Percentiles rank a stretch among this genome's conserved stretches.
Evolutionary conservation across 768 basidiomycete genomes (phyloP).

Genomic region (Naganishia onofrii): DNA sequence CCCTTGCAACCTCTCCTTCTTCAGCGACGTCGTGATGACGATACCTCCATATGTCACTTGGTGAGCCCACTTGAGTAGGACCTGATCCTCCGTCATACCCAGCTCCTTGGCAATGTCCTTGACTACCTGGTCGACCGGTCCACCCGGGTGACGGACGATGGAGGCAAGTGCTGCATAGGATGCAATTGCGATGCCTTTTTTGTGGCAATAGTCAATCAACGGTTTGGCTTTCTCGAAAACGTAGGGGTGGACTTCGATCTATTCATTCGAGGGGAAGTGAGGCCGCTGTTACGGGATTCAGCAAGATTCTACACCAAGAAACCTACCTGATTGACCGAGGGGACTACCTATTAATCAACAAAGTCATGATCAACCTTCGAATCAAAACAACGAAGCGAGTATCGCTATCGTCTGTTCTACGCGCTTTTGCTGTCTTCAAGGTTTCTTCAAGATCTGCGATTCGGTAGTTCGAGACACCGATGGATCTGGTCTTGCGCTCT

Average conservation of each 20-base stretch:
- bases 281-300: not conserved
- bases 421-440: slow-evolving; percentile 43
- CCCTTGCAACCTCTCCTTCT: slow-evolving; percentile 18
- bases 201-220: slow-evolving; percentile 41
- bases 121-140: slow-evolving; percentile 36
- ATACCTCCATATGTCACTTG: slow-evolving; percentile 37
- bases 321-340: slow-evolving; percentile 51
- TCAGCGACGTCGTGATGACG: slow-evolving; percentile 24
- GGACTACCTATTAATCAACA: slow-evolving; percentile 34
- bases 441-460: slow-evolving; percentile 50
- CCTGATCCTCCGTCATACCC: slow-evolving; percentile 37
- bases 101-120: slow-evolving; percentile 30
- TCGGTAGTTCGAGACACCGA: slow-evolving; percentile 55
- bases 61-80: slow-evolving; percentile 39
- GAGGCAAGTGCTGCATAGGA: slow-evolving; percentile 42
- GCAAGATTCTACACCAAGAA: not conserved
- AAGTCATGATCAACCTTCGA: too few relatives aligned
- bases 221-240: slow-evolving; percentile 38
- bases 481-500: slow-evolving; percentile 55
- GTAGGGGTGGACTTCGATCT: slow-evolving; percentile 55
- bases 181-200: slow-evolving; percentile 44
- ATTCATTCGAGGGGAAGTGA: slow-evolving; percentile 23
- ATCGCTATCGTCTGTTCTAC: not conserved
- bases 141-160: slow-evolving; percentile 31
- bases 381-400: not conserved